These are phyloP conservation scores for Sclerotiophoma versabilis DNA, from an alignment of 2,329 filamentous ascomycete genomes.

Conservation along the genomic window DNA sequence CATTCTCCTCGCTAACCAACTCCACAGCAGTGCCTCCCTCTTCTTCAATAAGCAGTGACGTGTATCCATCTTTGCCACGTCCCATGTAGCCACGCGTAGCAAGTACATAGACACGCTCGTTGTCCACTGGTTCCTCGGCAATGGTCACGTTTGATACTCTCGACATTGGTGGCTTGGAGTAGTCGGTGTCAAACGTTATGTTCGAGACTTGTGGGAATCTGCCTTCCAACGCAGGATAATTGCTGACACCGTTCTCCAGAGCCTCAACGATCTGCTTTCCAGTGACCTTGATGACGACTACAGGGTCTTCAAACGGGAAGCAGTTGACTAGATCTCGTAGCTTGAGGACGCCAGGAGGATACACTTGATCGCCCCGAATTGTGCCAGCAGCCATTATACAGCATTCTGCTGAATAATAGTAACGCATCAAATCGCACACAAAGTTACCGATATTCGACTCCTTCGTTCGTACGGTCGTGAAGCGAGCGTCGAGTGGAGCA, in stretches of 20 bases:
- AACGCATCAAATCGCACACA: conserved; percentile 88
- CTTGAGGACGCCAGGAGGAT: conserved; percentile 77
- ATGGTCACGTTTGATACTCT: conserved; percentile 71
- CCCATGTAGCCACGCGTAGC: conserved; percentile 90
- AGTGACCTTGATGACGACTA: conserved; percentile 75
- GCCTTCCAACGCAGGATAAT: conserved; percentile 82
- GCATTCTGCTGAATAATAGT: conserved; percentile 81
- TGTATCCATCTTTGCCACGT: conserved; percentile 85
- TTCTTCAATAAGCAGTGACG: conserved; percentile 74
- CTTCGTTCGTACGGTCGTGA: conserved; percentile 76
- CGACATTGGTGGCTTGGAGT: conserved; percentile 64
- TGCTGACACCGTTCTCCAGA: conserved; percentile 81
- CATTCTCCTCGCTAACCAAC: conserved; percentile 84
- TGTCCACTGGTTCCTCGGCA: conserved; percentile 66
- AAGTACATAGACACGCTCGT: conserved; percentile 71
- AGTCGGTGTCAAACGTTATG: conserved; percentile 77
- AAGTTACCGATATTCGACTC: conserved; percentile 92
- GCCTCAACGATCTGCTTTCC: conserved; percentile 80
- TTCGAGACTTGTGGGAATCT: conserved; percentile 88
- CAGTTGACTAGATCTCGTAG: conserved; percentile 86
- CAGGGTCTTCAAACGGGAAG: conserved; percentile 91
- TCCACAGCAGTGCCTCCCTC: conserved; percentile 80
- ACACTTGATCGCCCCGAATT: conserved; percentile 72
- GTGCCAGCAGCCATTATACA: conserved; percentile 40
- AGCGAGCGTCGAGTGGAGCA: conserved; percentile 82